Percentiles rank a stretch among this genome's conserved stretches.
Conservation (phyloP, 2,329 filamentous ascomycete species). For the Cercospora zeina region DNA sequence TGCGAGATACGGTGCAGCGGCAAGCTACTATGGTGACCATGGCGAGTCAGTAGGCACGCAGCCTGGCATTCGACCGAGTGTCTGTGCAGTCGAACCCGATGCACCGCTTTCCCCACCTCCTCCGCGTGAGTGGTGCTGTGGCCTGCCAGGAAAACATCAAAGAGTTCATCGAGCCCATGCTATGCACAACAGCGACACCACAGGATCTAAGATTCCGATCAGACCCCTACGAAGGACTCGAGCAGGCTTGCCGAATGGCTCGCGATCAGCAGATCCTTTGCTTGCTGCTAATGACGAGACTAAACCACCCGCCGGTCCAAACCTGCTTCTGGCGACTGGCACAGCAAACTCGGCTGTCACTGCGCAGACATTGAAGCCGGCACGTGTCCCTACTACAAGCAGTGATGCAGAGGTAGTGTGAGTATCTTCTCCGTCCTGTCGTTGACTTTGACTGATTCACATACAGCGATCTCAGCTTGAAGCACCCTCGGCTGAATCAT, state of each 20-base stretch:
- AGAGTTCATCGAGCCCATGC: constrained; percentile 24
- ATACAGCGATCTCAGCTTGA: constrained; percentile 31
- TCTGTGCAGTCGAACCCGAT: not conserved
- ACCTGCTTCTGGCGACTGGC: not conserved
- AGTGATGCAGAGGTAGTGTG: constrained; percentile 16
- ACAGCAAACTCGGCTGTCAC: not conserved
- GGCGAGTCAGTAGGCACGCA: constrained; percentile 60
- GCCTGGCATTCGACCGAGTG: constrained; percentile 55
- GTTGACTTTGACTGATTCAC: not conserved
- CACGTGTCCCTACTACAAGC: not conserved
- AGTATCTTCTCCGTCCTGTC: not conserved
- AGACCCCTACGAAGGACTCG: constrained; percentile 18
- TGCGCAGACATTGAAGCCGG: not conserved
- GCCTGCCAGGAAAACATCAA: constrained; percentile 17
- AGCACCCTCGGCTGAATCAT: constrained; percentile 39
- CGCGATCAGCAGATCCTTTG: constrained; percentile 1
- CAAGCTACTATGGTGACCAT: constrained; percentile 62
- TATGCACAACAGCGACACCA: constrained; percentile 3
- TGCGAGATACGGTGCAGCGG: constrained; percentile 53
- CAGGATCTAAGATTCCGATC: not conserved
- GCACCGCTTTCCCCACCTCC: not conserved
- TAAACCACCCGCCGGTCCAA: not conserved
- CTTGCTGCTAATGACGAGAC: not conserved
- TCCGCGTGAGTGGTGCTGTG: not conserved
- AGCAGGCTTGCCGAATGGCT: not conserved